Evolutionary conservation across 768 basidiomycete species (phyloP).

Genomic region (Pisolithus tinctorius): DNA sequence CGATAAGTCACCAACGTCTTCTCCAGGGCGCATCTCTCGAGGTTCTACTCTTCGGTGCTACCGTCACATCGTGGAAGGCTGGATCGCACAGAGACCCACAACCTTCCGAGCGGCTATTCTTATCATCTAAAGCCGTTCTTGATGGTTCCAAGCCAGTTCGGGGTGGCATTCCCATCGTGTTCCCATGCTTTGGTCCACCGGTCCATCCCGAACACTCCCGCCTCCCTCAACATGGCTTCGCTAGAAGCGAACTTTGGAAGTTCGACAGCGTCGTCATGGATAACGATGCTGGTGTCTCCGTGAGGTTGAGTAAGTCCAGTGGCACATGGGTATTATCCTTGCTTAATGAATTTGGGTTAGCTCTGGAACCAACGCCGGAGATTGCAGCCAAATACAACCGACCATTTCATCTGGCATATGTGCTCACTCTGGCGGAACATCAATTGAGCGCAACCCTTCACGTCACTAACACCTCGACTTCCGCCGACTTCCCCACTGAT

Average conservation of each 20-base stretch:
- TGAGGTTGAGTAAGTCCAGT: conserved; percentile 59
- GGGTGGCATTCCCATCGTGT: conserved; percentile 56
- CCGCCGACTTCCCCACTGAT: conserved; percentile 31
- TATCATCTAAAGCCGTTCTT: conserved; percentile 70
- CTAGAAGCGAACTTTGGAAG: conserved; percentile 69
- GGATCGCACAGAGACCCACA: conserved; percentile 28
- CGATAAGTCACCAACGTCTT: not conserved
- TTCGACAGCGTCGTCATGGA: conserved; percentile 61
- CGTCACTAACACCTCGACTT: conserved; percentile 62
- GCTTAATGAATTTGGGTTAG: conserved; percentile 28
- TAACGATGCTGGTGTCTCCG: conserved; percentile 64
- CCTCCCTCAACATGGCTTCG: conserved; percentile 88
- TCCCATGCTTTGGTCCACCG: conserved; percentile 87
- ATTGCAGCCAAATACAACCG: conserved; percentile 55
- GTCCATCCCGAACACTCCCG: conserved; percentile 62
- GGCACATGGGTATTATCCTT: not conserved
- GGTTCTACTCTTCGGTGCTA: conserved; percentile 77
- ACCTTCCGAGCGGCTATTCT: conserved; percentile 66
- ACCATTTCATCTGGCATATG: conserved; percentile 69
- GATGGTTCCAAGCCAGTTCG: conserved; percentile 78
- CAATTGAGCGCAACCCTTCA: conserved; percentile 75
- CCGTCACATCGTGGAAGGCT: conserved; percentile 81
- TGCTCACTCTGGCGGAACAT: conserved; percentile 70
- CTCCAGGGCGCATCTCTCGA: conserved; percentile 57
- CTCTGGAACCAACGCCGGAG: conserved; percentile 52